A percentile compares a stretch with the other conserved stretches of the same genome.
phyloP scores from a whole-genome alignment of 306 rosid species.

The Vigna nakashimae region DNA sequence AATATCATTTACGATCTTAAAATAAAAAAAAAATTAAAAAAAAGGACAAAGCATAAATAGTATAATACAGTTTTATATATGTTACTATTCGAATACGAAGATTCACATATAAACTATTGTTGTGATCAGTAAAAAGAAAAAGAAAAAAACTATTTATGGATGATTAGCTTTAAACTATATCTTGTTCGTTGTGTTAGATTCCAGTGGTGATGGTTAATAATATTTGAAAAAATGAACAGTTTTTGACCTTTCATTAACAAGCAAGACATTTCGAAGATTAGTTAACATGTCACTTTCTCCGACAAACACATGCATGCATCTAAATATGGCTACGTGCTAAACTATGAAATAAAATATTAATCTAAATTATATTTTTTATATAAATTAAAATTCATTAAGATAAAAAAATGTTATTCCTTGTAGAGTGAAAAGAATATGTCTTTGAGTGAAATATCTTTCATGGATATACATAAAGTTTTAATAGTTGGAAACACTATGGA shows the following conservation, averaged over 20 bases:
- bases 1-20: no score
- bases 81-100: no score
- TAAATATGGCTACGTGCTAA: neutral
- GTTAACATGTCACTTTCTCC: slow-evolving; percentile 19
- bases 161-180: neutral
- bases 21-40: no score
- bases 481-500: neutral
- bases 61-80: no score
- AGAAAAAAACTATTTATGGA: no score
- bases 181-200: neutral
- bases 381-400: neutral
- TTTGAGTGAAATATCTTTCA: slow-evolving; percentile 1
- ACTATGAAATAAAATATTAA: neutral
- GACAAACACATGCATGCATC: neutral
- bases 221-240: neutral
- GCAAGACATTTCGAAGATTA: neutral
- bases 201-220: neutral
- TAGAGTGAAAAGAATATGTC: neutral
- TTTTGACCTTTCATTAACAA: slow-evolving; percentile 1
- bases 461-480: neutral
- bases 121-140: no score
- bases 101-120: no score
- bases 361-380: neutral
- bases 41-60: no score
- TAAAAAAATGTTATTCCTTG: neutral